Evolutionary conservation across 169 alveolate species (phyloP), one percentile per base, ranked within the genome.

Genomic region (Eimeria brunetti): DNA sequence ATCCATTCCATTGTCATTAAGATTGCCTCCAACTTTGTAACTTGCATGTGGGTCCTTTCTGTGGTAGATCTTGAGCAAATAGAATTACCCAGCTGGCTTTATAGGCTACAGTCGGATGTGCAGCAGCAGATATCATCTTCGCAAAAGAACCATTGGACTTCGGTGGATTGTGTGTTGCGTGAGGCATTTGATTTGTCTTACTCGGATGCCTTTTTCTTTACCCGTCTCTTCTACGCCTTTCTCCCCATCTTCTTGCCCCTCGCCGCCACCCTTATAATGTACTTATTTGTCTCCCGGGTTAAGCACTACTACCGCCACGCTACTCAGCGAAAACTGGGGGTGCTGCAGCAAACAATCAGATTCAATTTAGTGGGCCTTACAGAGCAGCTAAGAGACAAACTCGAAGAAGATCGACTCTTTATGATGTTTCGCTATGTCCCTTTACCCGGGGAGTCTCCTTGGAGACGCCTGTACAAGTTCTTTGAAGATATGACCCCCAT

Each of bases 401-500:
- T 97, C 46, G 90, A 95, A 69, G 97, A 97, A 89, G 98, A 97
- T 64, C 92, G 98, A 27, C 83, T 97, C 64, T 96, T 97, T 58
- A 81, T 97, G 97, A 97, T 97, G 81, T 95, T 97, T 88, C 62
- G 98, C 53, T 97, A 97, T 95, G 95, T 97, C 12, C 96, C 97
- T 24, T 84, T 97, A 38, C 97, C 97, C 11, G 96, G 96, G 60
- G 96, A 97, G 83, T 93, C 97, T 33, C 36, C 69, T n/a, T 91
- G 94, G 94, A 97, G 94, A 75, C 92, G 96, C 33, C 62, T 96
- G 84, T 89, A 58, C 73, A 96, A 97, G 86, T 97, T 97, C 85
- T 95, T 97, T 88, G 98, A 97, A 64, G 98, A 97, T 94, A 97
- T 97, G 98, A 97, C 97, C 81, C 98, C 98, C 38, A 96, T 97